Conservation (phyloP, 106 monocot species). For the Hemerocallis citrina region DNA sequence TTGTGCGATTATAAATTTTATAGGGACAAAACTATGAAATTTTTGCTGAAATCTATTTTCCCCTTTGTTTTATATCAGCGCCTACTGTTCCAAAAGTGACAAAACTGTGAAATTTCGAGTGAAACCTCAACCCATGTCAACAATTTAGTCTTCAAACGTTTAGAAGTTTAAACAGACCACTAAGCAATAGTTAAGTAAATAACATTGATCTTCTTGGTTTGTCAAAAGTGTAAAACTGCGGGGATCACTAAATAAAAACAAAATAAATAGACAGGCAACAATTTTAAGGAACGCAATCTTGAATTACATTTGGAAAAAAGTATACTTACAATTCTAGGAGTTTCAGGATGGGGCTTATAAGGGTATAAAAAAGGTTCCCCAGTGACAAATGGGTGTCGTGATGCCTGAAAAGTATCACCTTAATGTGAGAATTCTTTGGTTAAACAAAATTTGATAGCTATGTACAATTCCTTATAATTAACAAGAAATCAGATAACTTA, state of each 20-base stretch:
- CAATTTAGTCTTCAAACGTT: neutral
- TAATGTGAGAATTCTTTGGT: neutral
- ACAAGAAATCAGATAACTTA: neutral
- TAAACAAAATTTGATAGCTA: neutral
- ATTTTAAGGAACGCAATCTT: no score
- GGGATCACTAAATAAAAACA: no score
- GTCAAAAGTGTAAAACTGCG: neutral
- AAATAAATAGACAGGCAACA: neutral
- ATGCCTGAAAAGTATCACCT: slow-evolving; percentile 51
- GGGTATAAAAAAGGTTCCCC: slow-evolving; percentile 76
- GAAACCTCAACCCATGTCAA: no score
- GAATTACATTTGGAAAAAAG: no score
- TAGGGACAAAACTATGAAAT: no score
- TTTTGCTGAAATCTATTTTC: no score
- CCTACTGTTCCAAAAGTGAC: no score
- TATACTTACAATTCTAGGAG: slow-evolving; percentile 75
- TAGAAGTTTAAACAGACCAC: neutral
- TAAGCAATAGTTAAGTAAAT: neutral
- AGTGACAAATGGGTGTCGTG: slow-evolving; percentile 92
- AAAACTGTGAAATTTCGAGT: no score
- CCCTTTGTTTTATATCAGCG: no score
- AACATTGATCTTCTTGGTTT: neutral
- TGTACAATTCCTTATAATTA: neutral
- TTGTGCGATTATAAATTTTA: no score
- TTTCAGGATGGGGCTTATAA: slow-evolving; percentile 57